A percentile compares a stretch with the other conserved stretches of the same genome.
phyloP scores from a whole-genome alignment of 2,329 filamentous ascomycete genomes.

The Didymella exigua region DNA sequence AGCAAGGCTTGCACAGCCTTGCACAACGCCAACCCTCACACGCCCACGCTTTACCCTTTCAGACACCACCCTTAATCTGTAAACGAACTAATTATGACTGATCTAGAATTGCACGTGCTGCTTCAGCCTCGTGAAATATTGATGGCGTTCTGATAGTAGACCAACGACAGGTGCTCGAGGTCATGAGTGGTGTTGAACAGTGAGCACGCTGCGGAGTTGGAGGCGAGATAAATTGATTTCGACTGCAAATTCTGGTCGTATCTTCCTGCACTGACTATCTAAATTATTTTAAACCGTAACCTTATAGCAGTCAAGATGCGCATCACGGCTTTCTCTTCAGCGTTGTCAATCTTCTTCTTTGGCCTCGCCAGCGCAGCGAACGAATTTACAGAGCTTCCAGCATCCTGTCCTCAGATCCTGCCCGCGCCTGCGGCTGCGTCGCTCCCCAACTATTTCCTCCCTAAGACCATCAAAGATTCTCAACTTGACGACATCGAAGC shows the following conservation, averaged over 20 bases:
- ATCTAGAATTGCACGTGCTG: not conserved
- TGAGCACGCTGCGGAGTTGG: not conserved
- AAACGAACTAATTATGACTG: not conserved
- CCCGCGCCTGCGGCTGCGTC: constrained; percentile 5
- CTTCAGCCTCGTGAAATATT: constrained; percentile 1
- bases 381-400: not conserved
- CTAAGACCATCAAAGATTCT: constrained; percentile 3
- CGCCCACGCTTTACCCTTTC: not conserved
- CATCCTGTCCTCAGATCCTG: constrained; percentile 12
- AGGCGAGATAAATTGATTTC: not conserved
- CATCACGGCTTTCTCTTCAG: not conserved
- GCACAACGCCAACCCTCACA: constrained; percentile 3
- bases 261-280: not conserved
- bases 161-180: not conserved
- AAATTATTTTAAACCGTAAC: not conserved
- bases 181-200: not conserved
- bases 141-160: constrained; percentile 1
- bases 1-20: constrained; percentile 3
- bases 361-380: not conserved
- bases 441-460: constrained; percentile 8
- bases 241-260: not conserved
- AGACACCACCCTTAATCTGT: not conserved
- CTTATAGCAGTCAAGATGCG: not conserved
- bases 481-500: constrained; percentile 7
- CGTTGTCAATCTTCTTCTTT: not conserved